phyloP scores from a whole-genome alignment of 2,329 filamentous ascomycete genomes.

The Ceratocystis ficicola region DNA sequence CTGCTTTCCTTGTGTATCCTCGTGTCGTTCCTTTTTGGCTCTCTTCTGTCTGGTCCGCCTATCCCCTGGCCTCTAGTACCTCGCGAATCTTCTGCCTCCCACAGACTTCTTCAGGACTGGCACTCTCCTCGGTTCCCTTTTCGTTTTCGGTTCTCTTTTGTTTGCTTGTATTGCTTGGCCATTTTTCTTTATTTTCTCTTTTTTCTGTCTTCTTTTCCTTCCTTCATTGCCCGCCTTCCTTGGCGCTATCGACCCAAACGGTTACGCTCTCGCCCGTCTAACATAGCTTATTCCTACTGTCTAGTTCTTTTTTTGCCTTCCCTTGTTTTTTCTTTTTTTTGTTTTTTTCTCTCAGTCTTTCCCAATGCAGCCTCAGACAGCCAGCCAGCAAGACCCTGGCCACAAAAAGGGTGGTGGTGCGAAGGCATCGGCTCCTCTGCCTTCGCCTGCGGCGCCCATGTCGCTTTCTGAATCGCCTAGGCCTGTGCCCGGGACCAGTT shows the following conservation, averaged over 20 bases:
- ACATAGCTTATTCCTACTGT: background rate
- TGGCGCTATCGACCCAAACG: background rate
- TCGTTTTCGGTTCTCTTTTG: background rate
- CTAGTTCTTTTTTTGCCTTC: background rate
- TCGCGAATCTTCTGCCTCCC: background rate
- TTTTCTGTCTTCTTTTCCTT: background rate
- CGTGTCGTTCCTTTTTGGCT: background rate
- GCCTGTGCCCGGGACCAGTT: conserved; percentile 12
- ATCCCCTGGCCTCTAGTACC: background rate
- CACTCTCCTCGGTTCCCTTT: too few relatives aligned
- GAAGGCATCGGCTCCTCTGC: conserved; percentile 3
- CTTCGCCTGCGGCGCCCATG: conserved; percentile 8
- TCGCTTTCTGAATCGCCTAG: conserved; percentile 1
- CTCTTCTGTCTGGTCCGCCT: background rate
- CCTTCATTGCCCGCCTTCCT: background rate
- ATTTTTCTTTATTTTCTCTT: background rate
- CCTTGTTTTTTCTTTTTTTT: background rate
- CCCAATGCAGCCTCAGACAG: conserved; percentile 17
- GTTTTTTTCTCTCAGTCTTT: background rate
- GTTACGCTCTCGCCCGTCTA: background rate
- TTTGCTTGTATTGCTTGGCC: background rate
- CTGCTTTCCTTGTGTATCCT: background rate
- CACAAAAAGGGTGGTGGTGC: conserved; percentile 11
- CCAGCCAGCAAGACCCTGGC: conserved; percentile 13
- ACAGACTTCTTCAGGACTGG: too few relatives aligned